These are phyloP conservation scores for Penicillium mononematosum DNA, from an alignment of 495 filamentous ascomycete genomes.

Conservation along the genomic window DNA sequence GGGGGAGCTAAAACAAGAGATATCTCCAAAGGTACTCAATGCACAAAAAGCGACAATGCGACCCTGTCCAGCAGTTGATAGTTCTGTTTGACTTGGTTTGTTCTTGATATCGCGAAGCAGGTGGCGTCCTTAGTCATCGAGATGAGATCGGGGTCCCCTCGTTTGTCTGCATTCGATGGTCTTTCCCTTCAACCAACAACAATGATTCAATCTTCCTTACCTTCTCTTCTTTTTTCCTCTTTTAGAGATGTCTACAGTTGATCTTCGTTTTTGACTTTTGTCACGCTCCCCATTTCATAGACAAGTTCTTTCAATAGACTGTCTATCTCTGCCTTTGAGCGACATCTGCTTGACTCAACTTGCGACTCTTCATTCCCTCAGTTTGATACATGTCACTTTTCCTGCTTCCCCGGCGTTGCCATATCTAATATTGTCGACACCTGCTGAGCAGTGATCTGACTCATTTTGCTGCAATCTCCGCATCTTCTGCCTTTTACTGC, in stretches of 20 bases:
- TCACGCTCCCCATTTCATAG: constrained; percentile 16
- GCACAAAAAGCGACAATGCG: not conserved
- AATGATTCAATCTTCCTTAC: constrained; percentile 11
- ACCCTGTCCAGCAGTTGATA: constrained; percentile 4
- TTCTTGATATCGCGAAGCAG: not conserved
- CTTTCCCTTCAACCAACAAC: constrained; percentile 8
- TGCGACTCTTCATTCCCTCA: constrained; percentile 1
- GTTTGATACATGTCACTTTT: constrained; percentile 14
- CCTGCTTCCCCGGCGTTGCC: constrained; percentile 21
- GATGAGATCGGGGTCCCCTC: constrained; percentile 5
- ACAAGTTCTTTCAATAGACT: constrained; percentile 17
- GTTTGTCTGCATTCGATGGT: constrained; percentile 7
- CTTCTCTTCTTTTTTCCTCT: not conserved
- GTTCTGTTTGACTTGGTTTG: constrained; percentile 11
- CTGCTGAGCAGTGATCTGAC: constrained; percentile 43
- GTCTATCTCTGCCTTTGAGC: constrained; percentile 18
- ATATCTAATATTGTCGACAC: constrained; percentile 27
- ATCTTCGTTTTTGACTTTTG: constrained; percentile 3
- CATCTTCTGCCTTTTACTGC: constrained; percentile 16
- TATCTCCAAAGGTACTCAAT: constrained; percentile 10
- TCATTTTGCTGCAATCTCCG: constrained; percentile 19
- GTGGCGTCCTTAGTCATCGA: constrained; percentile 15
- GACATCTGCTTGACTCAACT: constrained; percentile 9
- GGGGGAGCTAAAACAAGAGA: not conserved
- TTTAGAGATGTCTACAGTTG: constrained; percentile 10